Conservation (phyloP, 2,329 filamentous ascomycete genomes). For the Teratosphaeria epicoccoides region DNA sequence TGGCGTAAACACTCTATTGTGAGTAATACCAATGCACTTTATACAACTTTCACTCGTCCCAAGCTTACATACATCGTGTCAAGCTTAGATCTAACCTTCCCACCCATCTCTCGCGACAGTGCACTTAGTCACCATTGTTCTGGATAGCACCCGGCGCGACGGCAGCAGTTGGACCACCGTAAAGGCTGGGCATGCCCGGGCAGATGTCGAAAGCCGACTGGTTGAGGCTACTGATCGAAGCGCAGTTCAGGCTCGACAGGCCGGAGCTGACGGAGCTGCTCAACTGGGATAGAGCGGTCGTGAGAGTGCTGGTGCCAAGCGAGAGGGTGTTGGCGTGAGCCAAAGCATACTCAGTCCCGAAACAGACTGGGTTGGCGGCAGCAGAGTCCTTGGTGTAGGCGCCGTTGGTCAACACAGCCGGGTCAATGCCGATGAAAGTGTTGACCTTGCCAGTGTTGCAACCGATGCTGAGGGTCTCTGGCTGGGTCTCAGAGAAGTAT, state of each 20-base stretch:
- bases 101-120: neutral
- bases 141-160: constrained; percentile 21
- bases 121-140: neutral
- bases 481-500: constrained; percentile 19
- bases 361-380: constrained; percentile 19
- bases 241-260: constrained; percentile 10
- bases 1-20: too few relatives aligned
- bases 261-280: constrained; percentile 3
- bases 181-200: constrained; percentile 18
- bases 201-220: constrained; percentile 16
- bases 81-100: too few relatives aligned
- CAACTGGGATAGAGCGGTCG: constrained; percentile 2
- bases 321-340: constrained; percentile 14
- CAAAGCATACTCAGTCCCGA: constrained; percentile 14
- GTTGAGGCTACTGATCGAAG: constrained; percentile 17
- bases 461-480: constrained; percentile 22
- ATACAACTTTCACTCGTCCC: too few relatives aligned
- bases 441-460: constrained; percentile 29
- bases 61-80: too few relatives aligned
- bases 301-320: constrained; percentile 5
- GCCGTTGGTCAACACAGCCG: constrained; percentile 27
- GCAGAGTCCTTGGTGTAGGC: constrained; percentile 31
- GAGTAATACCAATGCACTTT: too few relatives aligned
- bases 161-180: constrained; percentile 20
- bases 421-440: constrained; percentile 25